Percentiles rank a stretch among this genome's conserved stretches.
phyloP scores from a whole-genome alignment of 2,329 filamentous ascomycete genomes.

The Setomelanomma holmii region DNA sequence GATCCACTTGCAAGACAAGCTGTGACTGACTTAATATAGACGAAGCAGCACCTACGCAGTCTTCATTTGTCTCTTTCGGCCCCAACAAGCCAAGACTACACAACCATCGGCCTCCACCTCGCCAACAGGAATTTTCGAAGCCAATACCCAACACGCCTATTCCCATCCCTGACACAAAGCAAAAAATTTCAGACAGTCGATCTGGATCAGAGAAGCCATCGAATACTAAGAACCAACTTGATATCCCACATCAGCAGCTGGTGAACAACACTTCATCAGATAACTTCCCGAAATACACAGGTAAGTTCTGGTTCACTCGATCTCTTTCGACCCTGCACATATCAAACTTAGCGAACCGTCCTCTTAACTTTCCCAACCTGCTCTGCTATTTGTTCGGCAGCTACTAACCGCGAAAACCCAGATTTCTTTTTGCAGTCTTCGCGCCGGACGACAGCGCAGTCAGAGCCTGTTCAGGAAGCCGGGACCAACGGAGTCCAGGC shows the following conservation, averaged over 20 bases:
- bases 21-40: neutral
- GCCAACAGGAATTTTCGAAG: neutral
- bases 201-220: neutral
- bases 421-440: neutral
- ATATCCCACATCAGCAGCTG: neutral
- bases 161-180: conserved; percentile 1
- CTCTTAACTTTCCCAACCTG: too few relatives aligned
- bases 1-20: neutral
- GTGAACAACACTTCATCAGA: neutral
- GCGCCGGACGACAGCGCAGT: neutral
- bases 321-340: too few relatives aligned
- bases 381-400: too few relatives aligned
- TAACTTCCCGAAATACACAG: neutral
- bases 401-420: neutral
- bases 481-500: neutral
- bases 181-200: neutral
- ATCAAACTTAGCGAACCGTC: too few relatives aligned
- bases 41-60: neutral
- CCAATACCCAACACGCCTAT: conserved; percentile 5
- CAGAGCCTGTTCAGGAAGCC: neutral
- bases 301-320: too few relatives aligned
- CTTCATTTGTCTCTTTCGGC: conserved; percentile 9
- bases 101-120: neutral
- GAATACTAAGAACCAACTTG: neutral
- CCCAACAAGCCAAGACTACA: neutral